Evolutionary conservation across 441 rosid species (phyloP).

Genomic region (Hura crepitans): DNA sequence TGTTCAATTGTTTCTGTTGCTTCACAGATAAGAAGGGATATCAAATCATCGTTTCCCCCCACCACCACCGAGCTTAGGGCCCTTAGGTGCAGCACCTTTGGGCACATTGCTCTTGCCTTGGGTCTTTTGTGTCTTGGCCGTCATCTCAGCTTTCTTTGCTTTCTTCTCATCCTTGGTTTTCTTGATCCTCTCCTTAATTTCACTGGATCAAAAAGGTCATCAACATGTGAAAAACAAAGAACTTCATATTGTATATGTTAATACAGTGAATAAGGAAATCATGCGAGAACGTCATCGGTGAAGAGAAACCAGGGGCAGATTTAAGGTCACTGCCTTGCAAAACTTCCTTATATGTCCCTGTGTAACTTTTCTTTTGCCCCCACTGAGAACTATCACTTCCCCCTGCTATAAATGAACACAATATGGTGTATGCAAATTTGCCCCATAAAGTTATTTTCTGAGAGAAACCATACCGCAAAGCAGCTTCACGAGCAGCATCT

Average conservation of each 20-base stretch:
- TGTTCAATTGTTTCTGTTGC: background rate
- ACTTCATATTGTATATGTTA: background rate
- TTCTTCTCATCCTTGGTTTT: constrained; percentile 83
- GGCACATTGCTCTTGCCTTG: constrained; percentile 41
- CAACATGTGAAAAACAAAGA: background rate
- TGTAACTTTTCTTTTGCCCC: no score
- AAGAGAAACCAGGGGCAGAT: no score
- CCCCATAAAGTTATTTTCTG: no score
- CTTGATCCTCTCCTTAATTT: constrained; percentile 78
- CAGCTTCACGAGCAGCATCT: constrained; percentile 54
- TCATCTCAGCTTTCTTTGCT: constrained; percentile 67
- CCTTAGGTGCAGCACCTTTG: constrained; percentile 38
- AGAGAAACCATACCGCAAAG: constrained; percentile 35
- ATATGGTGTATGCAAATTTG: no score
- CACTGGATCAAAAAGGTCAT: constrained; percentile 29
- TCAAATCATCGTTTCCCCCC: constrained; percentile 28
- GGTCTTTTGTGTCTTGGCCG: constrained; percentile 54
- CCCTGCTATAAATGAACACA: no score
- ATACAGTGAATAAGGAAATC: background rate
- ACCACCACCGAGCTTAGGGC: constrained; percentile 32
- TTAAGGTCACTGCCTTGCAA: no score
- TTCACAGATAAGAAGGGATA: background rate
- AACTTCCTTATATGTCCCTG: no score
- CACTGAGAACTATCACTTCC: no score
- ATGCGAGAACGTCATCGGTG: background rate